These are phyloP conservation scores for Naegleria lovaniensis DNA, from an alignment of 208 protist genomes.

Conservation along the genomic window DNA sequence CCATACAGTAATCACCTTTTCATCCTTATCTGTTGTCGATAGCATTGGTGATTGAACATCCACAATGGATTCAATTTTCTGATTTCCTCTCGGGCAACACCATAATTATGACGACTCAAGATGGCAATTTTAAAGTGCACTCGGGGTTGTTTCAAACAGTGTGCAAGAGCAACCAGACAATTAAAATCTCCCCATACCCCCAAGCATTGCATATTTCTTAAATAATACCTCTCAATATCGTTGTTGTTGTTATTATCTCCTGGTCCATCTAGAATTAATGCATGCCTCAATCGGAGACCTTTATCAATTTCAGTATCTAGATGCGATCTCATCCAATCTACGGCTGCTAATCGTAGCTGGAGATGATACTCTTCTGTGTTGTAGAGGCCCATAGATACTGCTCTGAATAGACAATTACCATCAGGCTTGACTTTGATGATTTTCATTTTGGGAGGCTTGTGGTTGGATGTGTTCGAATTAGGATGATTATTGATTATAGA, in stretches of 20 bases:
- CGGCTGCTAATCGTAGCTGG: neutral
- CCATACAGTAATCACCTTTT: neutral
- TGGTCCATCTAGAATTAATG: neutral
- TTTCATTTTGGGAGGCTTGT: neutral
- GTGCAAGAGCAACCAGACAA: neutral
- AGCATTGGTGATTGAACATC: neutral
- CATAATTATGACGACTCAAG: neutral
- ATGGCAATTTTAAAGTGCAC: neutral
- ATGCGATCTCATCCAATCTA: neutral
- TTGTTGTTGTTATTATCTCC: neutral
- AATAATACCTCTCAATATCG: neutral
- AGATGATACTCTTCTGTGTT: neutral
- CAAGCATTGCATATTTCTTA: neutral
- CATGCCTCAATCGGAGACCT: neutral
- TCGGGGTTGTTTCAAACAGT: neutral
- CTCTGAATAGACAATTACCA: constrained; percentile 5
- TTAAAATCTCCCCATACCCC: neutral
- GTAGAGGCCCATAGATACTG: neutral
- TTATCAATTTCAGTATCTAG: neutral
- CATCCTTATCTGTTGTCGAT: neutral
- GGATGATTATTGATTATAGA: too few relatives aligned
- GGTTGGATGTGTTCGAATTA: too few relatives aligned
- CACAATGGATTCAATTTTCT: neutral
- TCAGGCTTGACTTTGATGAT: neutral
- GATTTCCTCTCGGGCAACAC: neutral